phyloP scores from a whole-genome alignment of 2,329 filamentous ascomycete genomes.

The Alternaria sp. region DNA sequence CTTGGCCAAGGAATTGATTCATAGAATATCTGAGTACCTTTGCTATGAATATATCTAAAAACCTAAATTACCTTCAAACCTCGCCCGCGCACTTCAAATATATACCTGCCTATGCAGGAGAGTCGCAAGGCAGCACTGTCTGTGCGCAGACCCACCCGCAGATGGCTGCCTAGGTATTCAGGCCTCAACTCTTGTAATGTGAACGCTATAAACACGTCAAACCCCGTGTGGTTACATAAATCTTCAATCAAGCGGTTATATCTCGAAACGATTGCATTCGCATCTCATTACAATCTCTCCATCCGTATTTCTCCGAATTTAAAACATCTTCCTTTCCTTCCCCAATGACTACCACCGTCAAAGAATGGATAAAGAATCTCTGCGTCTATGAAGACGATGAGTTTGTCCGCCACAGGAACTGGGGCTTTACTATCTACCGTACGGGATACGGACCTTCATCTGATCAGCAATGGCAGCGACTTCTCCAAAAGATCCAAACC shows the following conservation, averaged over 20 bases:
- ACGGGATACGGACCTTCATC: slow-evolving; percentile 15
- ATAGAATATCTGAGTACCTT: neutral
- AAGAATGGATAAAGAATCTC: neutral
- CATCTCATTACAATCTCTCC: neutral
- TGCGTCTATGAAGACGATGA: neutral
- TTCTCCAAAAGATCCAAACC: slow-evolving; percentile 15
- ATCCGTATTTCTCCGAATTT: neutral
- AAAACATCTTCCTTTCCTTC: neutral
- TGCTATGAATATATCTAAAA: neutral
- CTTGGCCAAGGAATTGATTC: neutral
- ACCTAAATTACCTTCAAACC: neutral
- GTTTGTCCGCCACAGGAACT: neutral
- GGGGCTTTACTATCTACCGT: slow-evolving; percentile 27
- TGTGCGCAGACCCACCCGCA: neutral
- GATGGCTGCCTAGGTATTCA: neutral
- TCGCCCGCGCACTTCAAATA: neutral
- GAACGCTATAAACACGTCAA: neutral
- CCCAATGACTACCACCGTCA: neutral
- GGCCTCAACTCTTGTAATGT: neutral
- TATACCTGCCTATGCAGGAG: neutral
- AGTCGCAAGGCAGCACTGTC: neutral
- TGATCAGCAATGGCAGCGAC: slow-evolving; percentile 18
- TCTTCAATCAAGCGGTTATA: neutral
- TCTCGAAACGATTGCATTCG: neutral
- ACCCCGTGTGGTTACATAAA: neutral